A percentile compares a stretch with the other conserved stretches of the same genome.
Evolutionary conservation across 495 filamentous ascomycete species (phyloP).

Genomic region (Lichenothelia convexa): DNA sequence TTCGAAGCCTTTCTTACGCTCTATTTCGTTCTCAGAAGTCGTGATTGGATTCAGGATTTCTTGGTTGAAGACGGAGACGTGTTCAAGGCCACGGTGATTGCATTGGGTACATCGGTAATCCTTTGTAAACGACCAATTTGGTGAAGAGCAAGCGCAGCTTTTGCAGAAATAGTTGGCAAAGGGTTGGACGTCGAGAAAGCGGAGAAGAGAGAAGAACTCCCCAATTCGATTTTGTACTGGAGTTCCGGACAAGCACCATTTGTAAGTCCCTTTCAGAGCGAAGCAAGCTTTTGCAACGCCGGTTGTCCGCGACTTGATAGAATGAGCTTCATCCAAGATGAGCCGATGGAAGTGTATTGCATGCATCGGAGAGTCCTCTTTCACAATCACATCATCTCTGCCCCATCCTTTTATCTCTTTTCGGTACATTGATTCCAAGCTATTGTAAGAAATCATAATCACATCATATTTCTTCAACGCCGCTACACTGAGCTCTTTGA

Average conservation of each 20-base stretch:
- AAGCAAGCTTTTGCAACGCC: slow-evolving; percentile 89
- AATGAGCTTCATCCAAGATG: slow-evolving; percentile 91
- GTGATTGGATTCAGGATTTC: slow-evolving; percentile 69
- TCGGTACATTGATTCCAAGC: slow-evolving; percentile 74
- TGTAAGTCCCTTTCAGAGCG: slow-evolving; percentile 66
- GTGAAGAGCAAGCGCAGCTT: slow-evolving; percentile 52
- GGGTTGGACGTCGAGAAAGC: slow-evolving; percentile 71
- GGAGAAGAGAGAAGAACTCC: slow-evolving; percentile 86
- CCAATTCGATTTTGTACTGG: slow-evolving; percentile 93
- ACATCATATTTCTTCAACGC: slow-evolving; percentile 72
- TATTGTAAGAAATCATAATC: slow-evolving; percentile 88
- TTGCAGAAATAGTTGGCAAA: slow-evolving; percentile 92
- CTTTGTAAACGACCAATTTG: slow-evolving; percentile 67
- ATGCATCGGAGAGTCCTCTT: slow-evolving; percentile 77
- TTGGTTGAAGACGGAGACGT: slow-evolving; percentile 91
- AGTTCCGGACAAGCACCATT: slow-evolving; percentile 90
- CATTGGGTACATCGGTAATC: slow-evolving; percentile 51
- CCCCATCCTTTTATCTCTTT: slow-evolving; percentile 85
- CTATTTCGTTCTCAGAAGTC: slow-evolving; percentile 27
- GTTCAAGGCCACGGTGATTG: slow-evolving; percentile 49
- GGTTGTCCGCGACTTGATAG: slow-evolving; percentile 78
- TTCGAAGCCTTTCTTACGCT: slow-evolving; percentile 46
- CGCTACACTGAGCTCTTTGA: slow-evolving; percentile 51
- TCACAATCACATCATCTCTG: slow-evolving; percentile 52
- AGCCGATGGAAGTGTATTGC: slow-evolving; percentile 73